phyloP scores from a whole-genome alignment of 2,329 filamentous ascomycete species.

The Alternaria arbusti region DNA sequence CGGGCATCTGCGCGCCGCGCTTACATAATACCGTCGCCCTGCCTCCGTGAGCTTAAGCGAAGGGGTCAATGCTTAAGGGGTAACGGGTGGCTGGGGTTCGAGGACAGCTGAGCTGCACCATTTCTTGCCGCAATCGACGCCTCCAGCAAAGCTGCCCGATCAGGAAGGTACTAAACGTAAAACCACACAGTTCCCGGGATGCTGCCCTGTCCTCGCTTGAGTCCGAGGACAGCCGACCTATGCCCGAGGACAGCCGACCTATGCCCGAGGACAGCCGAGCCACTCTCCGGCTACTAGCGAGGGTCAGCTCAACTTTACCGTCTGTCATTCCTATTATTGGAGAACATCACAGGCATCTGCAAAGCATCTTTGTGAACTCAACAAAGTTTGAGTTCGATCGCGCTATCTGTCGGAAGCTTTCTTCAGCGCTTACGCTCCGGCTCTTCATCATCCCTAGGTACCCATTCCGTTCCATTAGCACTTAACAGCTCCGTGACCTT shows the following conservation, averaged over 20 bases:
- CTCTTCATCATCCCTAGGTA: constrained; percentile 4
- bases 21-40: not conserved
- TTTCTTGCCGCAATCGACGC: not conserved
- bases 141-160: not conserved
- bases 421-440: not conserved
- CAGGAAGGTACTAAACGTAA: not conserved
- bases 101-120: not conserved
- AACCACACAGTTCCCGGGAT: not conserved
- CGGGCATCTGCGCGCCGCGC: not conserved
- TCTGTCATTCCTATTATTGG: not conserved
- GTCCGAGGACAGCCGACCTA: not conserved
- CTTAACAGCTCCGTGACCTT: constrained; percentile 27
- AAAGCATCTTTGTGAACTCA: not conserved
- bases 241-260: not conserved
- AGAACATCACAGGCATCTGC: not conserved
- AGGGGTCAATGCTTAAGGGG: not conserved
- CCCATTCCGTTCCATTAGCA: constrained; percentile 18
- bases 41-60: not conserved
- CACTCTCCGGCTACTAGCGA: not conserved
- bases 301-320: not conserved
- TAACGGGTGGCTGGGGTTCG: not conserved
- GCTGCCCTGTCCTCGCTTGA: not conserved
- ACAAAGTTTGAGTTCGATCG: not conserved
- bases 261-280: not conserved
- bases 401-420: not conserved